phyloP scores from a whole-genome alignment of 768 basidiomycete species.

The Podaxis mareebaensis region DNA sequence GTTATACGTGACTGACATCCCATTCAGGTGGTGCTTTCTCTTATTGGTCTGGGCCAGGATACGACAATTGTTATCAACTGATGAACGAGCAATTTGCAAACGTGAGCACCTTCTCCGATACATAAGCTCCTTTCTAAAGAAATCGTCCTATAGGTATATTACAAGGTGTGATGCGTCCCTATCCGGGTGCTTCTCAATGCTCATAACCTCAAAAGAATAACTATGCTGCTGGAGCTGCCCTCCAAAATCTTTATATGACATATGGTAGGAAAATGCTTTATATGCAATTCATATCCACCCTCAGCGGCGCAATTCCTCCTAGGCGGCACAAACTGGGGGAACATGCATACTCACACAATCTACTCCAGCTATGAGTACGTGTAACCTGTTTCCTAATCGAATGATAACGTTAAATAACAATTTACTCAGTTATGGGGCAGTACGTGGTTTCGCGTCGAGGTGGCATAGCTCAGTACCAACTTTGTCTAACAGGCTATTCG shows the following conservation, averaged over 20 bases:
- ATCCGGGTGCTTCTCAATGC: background rate
- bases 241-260: slow-evolving; percentile 40
- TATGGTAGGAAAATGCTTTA: slow-evolving; percentile 25
- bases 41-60: slow-evolving; percentile 39
- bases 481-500: slow-evolving; percentile 39
- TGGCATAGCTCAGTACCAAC: slow-evolving; percentile 22
- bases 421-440: background rate
- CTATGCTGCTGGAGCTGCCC: slow-evolving; percentile 32
- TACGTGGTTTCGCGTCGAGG: slow-evolving; percentile 21
- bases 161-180: background rate
- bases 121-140: background rate
- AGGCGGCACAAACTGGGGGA: slow-evolving; percentile 41
- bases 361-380: slow-evolving; percentile 40
- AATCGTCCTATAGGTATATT: background rate
- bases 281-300: background rate
- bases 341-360: slow-evolving; percentile 36
- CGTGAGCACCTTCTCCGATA: slow-evolving; percentile 18
- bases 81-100: slow-evolving; percentile 41
- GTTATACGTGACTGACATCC: background rate
- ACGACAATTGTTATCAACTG: slow-evolving; percentile 33
- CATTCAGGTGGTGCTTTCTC: slow-evolving; percentile 35
- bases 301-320: background rate
- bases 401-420: background rate
- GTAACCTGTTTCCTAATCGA: background rate
- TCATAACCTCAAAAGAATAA: slow-evolving; percentile 30